Percentiles rank a stretch among this genome's conserved stretches.
Conservation (phyloP, 2,329 filamentous ascomycete species). For the Epicoccum sorghinum region DNA sequence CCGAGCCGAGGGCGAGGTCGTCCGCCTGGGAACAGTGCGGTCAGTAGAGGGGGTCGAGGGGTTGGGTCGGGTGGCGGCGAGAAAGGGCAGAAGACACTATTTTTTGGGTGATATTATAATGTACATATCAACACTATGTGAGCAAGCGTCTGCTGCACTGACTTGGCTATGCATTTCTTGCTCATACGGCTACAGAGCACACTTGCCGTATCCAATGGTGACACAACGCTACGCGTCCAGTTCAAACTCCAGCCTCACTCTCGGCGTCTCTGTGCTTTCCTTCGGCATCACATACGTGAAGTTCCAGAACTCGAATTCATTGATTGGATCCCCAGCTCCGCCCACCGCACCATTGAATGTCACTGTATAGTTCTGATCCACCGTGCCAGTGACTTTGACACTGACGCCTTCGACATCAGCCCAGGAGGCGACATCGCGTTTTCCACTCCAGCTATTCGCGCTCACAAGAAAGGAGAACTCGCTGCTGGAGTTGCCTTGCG, state of each 20-base stretch:
- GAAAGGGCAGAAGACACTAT: conserved; percentile 54
- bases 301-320: conserved; percentile 52
- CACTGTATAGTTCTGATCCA: conserved; percentile 49
- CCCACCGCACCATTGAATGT: conserved; percentile 53
- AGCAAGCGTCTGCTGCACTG: background rate
- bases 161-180: no score
- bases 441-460: conserved; percentile 51
- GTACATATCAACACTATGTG: background rate
- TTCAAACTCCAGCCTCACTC: conserved; percentile 34
- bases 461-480: conserved; percentile 59
- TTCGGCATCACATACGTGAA: conserved; percentile 50
- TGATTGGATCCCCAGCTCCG: conserved; percentile 44
- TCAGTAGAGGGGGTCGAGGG: conserved; percentile 14
- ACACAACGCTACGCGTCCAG: background rate
- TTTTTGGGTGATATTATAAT: conserved; percentile 43
- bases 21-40: conserved; percentile 38
- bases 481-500: conserved; percentile 56
- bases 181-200: no score
- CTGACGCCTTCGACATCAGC: conserved; percentile 57
- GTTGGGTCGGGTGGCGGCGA: conserved; percentile 23
- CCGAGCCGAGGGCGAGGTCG: conserved; percentile 44
- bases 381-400: conserved; percentile 55
- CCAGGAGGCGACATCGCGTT: conserved; percentile 54
- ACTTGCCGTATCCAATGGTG: no score
- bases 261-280: conserved; percentile 32